These are phyloP conservation scores for Isabelozyma gotoi DNA, from an alignment of 805 yeast genomes.

Conservation along the genomic window DNA sequence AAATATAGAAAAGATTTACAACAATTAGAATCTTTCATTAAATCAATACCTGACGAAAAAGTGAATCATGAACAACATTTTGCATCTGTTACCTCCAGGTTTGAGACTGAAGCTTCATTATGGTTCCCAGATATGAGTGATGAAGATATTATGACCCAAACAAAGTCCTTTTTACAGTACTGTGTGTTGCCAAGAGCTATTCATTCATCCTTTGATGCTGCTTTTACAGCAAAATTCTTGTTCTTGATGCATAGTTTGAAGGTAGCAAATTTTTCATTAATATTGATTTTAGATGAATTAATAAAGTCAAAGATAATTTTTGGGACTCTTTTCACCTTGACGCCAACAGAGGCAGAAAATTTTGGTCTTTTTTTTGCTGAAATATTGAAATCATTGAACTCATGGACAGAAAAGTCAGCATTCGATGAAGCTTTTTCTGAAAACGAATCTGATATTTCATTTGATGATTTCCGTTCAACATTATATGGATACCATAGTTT, in stretches of 20 bases:
- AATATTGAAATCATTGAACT: conserved; percentile 47
- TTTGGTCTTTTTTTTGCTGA: conserved; percentile 71
- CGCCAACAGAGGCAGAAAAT: conserved; percentile 79
- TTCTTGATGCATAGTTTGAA: conserved; percentile 44
- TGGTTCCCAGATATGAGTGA: conserved; percentile 40
- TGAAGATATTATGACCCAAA: conserved; percentile 4
- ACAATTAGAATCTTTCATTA: conserved; percentile 22
- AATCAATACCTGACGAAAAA: conserved; percentile 37
- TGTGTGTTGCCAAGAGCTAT: conserved; percentile 76
- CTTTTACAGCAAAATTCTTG: conserved; percentile 63
- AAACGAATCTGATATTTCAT: conserved; percentile 7
- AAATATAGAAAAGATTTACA: conserved; percentile 21
- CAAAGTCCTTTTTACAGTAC: conserved; percentile 47
- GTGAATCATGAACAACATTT: conserved; percentile 45
- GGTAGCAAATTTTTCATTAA: conserved; percentile 35
- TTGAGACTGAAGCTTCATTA: conserved; percentile 20
- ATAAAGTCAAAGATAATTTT: conserved; percentile 49
- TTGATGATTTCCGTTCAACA: conserved; percentile 35
- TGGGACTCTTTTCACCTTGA: conserved; percentile 64
- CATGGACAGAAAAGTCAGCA: conserved; percentile 35
- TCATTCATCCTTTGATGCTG: conserved; percentile 82
- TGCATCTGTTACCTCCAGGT: conserved; percentile 23
- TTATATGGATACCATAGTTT: conserved; percentile 57
- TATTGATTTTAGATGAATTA: conserved; percentile 43
- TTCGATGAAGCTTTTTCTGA: conserved; percentile 18